These are phyloP conservation scores for Fusarium sp. DNA, from an alignment of 2,329 filamentous ascomycete genomes.

Conservation along the genomic window DNA sequence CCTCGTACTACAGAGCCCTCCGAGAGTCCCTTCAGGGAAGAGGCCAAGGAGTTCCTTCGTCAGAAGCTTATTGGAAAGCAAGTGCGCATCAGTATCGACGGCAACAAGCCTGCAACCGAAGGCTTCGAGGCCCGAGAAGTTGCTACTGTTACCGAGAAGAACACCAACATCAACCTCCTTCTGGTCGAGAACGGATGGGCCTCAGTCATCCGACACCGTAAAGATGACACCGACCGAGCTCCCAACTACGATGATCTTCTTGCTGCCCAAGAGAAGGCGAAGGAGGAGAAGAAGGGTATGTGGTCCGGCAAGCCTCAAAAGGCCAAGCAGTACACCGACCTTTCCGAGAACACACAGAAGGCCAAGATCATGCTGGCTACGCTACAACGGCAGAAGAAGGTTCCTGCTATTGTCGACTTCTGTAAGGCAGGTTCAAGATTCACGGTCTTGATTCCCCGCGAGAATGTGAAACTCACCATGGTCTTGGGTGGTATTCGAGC, in stretches of 20 bases:
- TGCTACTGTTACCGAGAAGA: conserved; percentile 83
- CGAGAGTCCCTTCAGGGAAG: conserved; percentile 88
- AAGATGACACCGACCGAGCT: conserved; percentile 93
- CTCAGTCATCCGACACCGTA: conserved; percentile 92
- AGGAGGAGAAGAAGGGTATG: conserved; percentile 91
- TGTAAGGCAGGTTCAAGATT: conserved; percentile 98
- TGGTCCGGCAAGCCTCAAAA: conserved; percentile 92
- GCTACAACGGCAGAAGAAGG: conserved; percentile 89
- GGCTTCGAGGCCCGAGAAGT: conserved; percentile 96
- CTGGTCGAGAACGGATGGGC: conserved; percentile 94
- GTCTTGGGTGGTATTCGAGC: conserved; percentile 93
- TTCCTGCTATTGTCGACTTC: conserved; percentile 94
- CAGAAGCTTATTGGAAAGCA: conserved; percentile 97
- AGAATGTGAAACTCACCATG: conserved; percentile 94
- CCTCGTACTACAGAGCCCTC: conserved; percentile 89
- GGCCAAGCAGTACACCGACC: conserved; percentile 84
- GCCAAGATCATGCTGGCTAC: conserved; percentile 93
- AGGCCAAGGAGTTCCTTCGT: conserved; percentile 95
- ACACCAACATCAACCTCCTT: conserved; percentile 85
- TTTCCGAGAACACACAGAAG: conserved; percentile 92
- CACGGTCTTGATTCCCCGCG: conserved; percentile 88
- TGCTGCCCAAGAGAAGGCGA: conserved; percentile 82
- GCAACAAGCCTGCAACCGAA: conserved; percentile 87
- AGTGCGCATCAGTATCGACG: conserved; percentile 88
- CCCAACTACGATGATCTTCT: conserved; percentile 93